Conservation (phyloP, 768 basidiomycete species). For the Leccinellum luteum region DNA sequence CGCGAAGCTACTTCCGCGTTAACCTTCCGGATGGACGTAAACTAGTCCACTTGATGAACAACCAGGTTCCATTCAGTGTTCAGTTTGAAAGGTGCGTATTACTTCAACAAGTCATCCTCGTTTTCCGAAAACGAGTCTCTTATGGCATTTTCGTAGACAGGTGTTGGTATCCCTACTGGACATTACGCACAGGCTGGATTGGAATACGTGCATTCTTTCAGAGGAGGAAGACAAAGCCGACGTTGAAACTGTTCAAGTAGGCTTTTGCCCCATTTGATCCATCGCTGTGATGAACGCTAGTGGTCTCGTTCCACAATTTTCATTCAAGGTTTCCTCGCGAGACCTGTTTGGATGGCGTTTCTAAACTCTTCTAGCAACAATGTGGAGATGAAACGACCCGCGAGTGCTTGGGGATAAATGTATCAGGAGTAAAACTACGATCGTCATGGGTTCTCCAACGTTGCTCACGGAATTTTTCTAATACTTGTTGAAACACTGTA, state of each 20-base stretch:
- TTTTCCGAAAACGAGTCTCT: background rate
- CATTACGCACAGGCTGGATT: slow-evolving; percentile 82
- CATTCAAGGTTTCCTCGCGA: background rate
- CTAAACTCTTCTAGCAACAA: slow-evolving; percentile 53
- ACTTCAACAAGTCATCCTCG: background rate
- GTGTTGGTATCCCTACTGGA: slow-evolving; percentile 74
- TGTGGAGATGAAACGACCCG: too few relatives aligned
- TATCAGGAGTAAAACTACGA: too few relatives aligned
- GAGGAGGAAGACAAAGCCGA: slow-evolving; percentile 43
- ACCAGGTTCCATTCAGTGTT: slow-evolving; percentile 75
- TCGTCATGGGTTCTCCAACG: too few relatives aligned
- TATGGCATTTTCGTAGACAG: slow-evolving; percentile 50
- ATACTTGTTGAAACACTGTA: too few relatives aligned
- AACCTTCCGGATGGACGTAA: slow-evolving; percentile 83
- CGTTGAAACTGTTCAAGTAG: slow-evolving; percentile 72
- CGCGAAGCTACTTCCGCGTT: slow-evolving; percentile 83
- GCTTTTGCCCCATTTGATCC: slow-evolving; percentile 80
- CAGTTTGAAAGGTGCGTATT: slow-evolving; percentile 84
- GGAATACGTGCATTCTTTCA: slow-evolving; percentile 54
- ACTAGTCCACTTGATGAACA: slow-evolving; percentile 81
- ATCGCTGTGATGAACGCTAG: slow-evolving; percentile 22
- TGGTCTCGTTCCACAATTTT: background rate
- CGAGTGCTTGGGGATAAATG: too few relatives aligned
- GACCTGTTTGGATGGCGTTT: slow-evolving; percentile 28
- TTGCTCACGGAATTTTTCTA: too few relatives aligned